phyloP scores from a whole-genome alignment of 169 alveolate genomes.

The Plasmodium cynomolgi region DNA sequence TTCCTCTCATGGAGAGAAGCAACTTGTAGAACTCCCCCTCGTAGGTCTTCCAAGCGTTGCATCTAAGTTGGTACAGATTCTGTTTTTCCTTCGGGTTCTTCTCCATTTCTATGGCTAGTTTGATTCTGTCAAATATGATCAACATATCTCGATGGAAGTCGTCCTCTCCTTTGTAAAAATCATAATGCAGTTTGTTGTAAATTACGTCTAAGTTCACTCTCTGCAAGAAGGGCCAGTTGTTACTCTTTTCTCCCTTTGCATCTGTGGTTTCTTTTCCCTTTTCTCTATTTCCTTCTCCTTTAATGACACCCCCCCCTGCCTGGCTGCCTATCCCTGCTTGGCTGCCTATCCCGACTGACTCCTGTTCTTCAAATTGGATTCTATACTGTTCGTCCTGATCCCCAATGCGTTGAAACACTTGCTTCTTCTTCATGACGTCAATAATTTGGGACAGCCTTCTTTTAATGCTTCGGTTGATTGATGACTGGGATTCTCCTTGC shows the following conservation, averaged over 20 bases:
- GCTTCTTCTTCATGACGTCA: slow-evolving; percentile 18
- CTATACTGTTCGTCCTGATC: slow-evolving; percentile 10
- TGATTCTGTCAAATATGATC: neutral
- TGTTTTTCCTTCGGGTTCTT: slow-evolving; percentile 12
- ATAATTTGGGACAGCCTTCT: slow-evolving; percentile 44
- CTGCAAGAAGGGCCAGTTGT: neutral
- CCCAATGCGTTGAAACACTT: neutral
- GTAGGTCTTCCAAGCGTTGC: slow-evolving; percentile 20
- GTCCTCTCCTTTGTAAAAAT: slow-evolving; percentile 25
- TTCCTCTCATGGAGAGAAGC: slow-evolving; percentile 25
- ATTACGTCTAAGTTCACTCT: slow-evolving; percentile 22
- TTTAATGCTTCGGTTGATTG: slow-evolving; percentile 42
- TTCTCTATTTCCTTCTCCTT: neutral
- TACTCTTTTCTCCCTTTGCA: neutral
- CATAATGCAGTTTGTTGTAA: slow-evolving; percentile 39
- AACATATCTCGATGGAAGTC: slow-evolving; percentile 41
- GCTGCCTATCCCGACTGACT: neutral
- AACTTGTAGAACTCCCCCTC: slow-evolving; percentile 44
- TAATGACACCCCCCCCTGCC: neutral
- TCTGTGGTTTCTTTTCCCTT: neutral
- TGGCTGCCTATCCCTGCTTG: neutral
- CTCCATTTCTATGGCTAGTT: neutral
- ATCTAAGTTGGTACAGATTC: slow-evolving; percentile 1
- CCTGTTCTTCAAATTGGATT: neutral
- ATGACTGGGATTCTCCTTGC: neutral